Evolutionary conservation across 2,329 filamentous ascomycete genomes (phyloP), one percentile per base, ranked within the genome.

Genomic region (Neofusicoccum ribis): DNA sequence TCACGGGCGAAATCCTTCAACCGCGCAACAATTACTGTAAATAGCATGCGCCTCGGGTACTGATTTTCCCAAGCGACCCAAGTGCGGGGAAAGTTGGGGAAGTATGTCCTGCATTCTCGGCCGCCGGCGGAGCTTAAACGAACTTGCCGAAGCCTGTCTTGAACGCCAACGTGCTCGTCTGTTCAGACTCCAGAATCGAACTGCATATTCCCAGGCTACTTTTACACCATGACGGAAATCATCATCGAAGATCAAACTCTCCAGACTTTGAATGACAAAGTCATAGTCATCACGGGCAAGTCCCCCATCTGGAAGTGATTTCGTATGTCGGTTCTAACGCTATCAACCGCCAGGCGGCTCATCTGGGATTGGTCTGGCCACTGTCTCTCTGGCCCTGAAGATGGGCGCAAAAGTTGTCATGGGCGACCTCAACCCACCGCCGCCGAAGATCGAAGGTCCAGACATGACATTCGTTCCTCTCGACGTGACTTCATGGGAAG

Each of bases 301-400:
- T 46, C 50, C 27, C 51, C 20, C 62, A 52, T 23, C 14, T 37
- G 17, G 50, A 23, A 20, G 17, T 8, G 5, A 49, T 31, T 1
- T 4, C 20, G 23, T 3, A 51, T 17, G 9, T 2, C 5, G 1
- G 7, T 14, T 14, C 12, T 44, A 43, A 56, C 20, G 17, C 5
- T 7, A 14, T 2, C 34, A 31, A 4, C 11, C 8, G 31, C 0
- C 43, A 82, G 85, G 86, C 56, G 84, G 84, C 64, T 85, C 84
- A 0, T 86, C 85, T 2, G 87, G 87, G 15, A 89, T 89, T 62
- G 86, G 86, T 37, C 80, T 87, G 14, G 84, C 84, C 63, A 87
- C 86, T 0, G 79, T 82, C 7, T 73, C 81, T 8, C 76, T 84
- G 2, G 80, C 88, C 14, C 76, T 88, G 7, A 75, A 80, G 0